phyloP scores from a whole-genome alignment of 2,329 filamentous ascomycete species.

The Gnomoniopsis sp. region DNA sequence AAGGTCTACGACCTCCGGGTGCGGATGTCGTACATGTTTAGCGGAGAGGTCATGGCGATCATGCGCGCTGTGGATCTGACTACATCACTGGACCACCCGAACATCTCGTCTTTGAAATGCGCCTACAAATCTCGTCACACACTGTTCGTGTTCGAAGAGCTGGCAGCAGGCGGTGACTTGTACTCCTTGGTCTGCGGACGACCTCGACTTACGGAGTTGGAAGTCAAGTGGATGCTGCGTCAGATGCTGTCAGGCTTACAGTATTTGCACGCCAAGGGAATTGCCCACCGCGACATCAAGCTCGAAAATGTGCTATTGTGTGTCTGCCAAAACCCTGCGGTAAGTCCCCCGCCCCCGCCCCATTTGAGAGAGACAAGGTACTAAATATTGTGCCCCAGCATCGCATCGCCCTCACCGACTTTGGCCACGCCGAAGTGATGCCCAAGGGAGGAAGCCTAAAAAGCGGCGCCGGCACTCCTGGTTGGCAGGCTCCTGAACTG shows the following conservation, averaged over 20 bases:
- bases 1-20: conserved; percentile 57
- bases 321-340: conserved; percentile 34
- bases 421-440: conserved; percentile 45
- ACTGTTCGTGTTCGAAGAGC: conserved; percentile 55
- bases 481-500: conserved; percentile 48
- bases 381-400: conserved; percentile 27
- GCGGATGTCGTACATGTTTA: conserved; percentile 22
- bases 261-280: conserved; percentile 47
- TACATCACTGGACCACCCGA: conserved; percentile 39
- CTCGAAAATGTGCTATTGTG: conserved; percentile 51
- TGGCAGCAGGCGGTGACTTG: conserved; percentile 53
- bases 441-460: conserved; percentile 37
- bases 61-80: conserved; percentile 31
- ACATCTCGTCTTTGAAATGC: conserved; percentile 50
- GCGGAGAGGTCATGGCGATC: conserved; percentile 20
- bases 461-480: conserved; percentile 42
- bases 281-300: conserved; percentile 53
- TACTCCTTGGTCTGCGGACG: conserved; percentile 44
- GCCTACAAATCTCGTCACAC: conserved; percentile 46
- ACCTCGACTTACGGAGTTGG: conserved; percentile 34
- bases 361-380: no score
- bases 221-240: conserved; percentile 42
- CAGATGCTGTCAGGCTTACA: conserved; percentile 44
- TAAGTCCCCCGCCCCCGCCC: no score
- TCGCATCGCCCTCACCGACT: conserved; percentile 49